A percentile compares a stretch with the other conserved stretches of the same genome.
Conservation (phyloP, 1,284 basidiomycete species). For the Cystobasidium sp. region DNA sequence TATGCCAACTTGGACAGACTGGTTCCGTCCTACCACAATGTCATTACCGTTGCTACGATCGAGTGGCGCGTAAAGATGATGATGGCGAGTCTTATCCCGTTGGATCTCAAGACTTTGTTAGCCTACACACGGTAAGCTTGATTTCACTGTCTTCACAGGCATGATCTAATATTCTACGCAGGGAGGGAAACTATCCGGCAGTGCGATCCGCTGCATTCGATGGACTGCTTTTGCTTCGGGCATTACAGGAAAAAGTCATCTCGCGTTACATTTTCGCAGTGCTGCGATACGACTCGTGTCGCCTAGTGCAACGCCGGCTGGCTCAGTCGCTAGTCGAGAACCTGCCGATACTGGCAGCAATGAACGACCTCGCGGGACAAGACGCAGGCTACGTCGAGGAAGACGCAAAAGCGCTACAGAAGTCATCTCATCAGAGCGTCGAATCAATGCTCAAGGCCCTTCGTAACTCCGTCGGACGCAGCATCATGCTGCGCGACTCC, state of each 20-base stretch:
- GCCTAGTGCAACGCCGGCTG: conserved; percentile 80
- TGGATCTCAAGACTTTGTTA: conserved; percentile 80
- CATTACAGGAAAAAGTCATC: conserved; percentile 64
- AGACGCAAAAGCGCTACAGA: conserved; percentile 62
- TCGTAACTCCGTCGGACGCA: conserved; percentile 82
- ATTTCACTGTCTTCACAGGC: not conserved
- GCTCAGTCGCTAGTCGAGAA: conserved; percentile 84
- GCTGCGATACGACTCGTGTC: conserved; percentile 82
- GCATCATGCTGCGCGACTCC: conserved; percentile 75
- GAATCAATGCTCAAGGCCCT: conserved; percentile 79
- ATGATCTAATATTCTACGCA: conserved; percentile 54
- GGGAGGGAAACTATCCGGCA: conserved; percentile 90
- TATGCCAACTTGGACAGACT: conserved; percentile 93
- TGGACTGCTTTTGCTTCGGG: conserved; percentile 83
- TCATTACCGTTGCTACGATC: conserved; percentile 84
- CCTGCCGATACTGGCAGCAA: conserved; percentile 80
- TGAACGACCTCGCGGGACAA: conserved; percentile 77
- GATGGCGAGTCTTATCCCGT: conserved; percentile 77
- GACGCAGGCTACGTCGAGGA: conserved; percentile 64
- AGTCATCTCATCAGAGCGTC: conserved; percentile 56
- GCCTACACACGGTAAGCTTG: conserved; percentile 76
- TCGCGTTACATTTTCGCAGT: conserved; percentile 90
- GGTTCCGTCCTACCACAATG: conserved; percentile 92
- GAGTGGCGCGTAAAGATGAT: conserved; percentile 82
- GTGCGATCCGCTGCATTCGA: conserved; percentile 92